phyloP scores from a whole-genome alignment of 2,329 filamentous ascomycete genomes.

The Penicillium sp. region DNA sequence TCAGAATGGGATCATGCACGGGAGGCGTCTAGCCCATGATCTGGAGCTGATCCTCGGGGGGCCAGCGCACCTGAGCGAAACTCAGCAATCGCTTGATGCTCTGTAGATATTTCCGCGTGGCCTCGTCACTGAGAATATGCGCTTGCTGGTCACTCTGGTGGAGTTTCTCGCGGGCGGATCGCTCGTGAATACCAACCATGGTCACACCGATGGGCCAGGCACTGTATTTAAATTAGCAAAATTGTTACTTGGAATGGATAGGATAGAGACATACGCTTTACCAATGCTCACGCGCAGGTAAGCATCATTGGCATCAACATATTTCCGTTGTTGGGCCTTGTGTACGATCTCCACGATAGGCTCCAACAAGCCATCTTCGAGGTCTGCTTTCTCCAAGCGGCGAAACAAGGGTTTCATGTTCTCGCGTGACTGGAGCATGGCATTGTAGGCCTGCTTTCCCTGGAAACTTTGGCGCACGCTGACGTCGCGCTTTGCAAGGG shows the following conservation, averaged over 20 bases:
- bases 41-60: slow-evolving; percentile 87
- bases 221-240: slow-evolving; percentile 35
- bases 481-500: slow-evolving; percentile 65
- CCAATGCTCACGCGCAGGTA: slow-evolving; percentile 92
- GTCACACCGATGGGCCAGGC: slow-evolving; percentile 99
- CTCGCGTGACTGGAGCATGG: slow-evolving; percentile 84
- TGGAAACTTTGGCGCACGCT: slow-evolving; percentile 72
- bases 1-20: background rate
- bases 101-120: slow-evolving; percentile 92
- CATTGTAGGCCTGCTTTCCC: slow-evolving; percentile 78
- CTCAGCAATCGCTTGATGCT: slow-evolving; percentile 97
- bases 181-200: slow-evolving; percentile 99
- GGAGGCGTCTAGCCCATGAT: slow-evolving; percentile 74
- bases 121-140: slow-evolving; percentile 96
- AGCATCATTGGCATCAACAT: slow-evolving; percentile 95
- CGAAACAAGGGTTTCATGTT: slow-evolving; percentile 90
- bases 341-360: slow-evolving; percentile 90
- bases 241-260: background rate
- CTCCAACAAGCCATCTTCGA: slow-evolving; percentile 77
- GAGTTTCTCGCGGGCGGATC: slow-evolving; percentile 91
- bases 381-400: slow-evolving; percentile 79
- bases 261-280: slow-evolving; percentile 64
- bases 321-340: slow-evolving; percentile 85
- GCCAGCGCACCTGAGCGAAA: slow-evolving; percentile 96
- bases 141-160: slow-evolving; percentile 79